These are phyloP conservation scores for Pleoardoris graminearum DNA, from an alignment of 2,329 filamentous ascomycete genomes.

Conservation along the genomic window DNA sequence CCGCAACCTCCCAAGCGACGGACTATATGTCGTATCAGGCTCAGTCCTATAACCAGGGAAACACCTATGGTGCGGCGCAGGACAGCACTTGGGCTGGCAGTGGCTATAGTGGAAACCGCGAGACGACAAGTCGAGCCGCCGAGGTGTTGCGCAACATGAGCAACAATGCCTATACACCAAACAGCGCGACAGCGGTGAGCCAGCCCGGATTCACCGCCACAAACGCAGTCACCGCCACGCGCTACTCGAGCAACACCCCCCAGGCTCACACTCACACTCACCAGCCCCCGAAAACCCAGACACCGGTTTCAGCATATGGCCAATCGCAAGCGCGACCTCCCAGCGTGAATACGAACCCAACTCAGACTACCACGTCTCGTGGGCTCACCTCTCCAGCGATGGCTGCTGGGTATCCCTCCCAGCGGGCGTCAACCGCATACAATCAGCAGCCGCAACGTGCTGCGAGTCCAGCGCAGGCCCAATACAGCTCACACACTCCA, in stretches of 20 bases:
- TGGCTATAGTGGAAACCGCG: constrained; percentile 29
- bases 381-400: constrained; percentile 30
- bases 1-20: constrained; percentile 25
- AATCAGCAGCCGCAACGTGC: constrained; percentile 35
- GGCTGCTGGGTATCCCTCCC: constrained; percentile 29
- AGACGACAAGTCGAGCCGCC: constrained; percentile 35
- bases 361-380: constrained; percentile 19
- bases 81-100: constrained; percentile 27
- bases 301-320: constrained; percentile 20
- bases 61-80: constrained; percentile 25
- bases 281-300: constrained; percentile 11
- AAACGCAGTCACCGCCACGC: constrained; percentile 21
- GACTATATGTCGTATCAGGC: constrained; percentile 34
- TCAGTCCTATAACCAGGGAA: constrained; percentile 27
- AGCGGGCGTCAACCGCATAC: constrained; percentile 27
- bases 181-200: constrained; percentile 14
- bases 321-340: constrained; percentile 31
- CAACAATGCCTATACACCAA: constrained; percentile 31
- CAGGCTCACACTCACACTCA: constrained; percentile 23
- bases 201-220: constrained; percentile 29
- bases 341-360: constrained; percentile 32
- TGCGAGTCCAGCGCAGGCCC: constrained; percentile 32
- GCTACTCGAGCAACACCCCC: constrained; percentile 22
- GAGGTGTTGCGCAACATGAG: constrained; percentile 42
- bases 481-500: constrained; percentile 23